Evolutionary conservation across 73 alveolate genomes (phyloP).

Genomic region (Tetrahymena borealis): DNA sequence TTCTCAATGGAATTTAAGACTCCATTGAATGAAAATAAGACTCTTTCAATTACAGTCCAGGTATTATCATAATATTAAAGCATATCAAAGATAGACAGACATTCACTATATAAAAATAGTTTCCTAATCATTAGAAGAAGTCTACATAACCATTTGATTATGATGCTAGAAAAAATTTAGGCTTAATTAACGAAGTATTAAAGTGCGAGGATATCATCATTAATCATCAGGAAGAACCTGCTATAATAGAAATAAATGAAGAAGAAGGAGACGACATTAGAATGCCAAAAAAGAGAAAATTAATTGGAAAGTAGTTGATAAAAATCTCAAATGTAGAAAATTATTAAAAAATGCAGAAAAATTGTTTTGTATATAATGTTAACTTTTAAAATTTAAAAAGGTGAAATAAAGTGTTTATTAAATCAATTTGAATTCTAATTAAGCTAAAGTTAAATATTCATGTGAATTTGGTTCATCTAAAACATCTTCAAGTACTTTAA

Average conservation of each 20-base stretch:
- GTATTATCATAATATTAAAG: neutral
- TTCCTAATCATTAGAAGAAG: neutral
- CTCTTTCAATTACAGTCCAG: neutral
- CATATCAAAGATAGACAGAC: neutral
- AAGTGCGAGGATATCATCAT: neutral
- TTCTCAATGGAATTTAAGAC: neutral
- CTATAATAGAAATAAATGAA: neutral
- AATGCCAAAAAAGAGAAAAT: neutral
- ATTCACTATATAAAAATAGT: neutral
- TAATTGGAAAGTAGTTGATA: neutral
- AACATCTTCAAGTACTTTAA: neutral
- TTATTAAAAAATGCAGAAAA: neutral
- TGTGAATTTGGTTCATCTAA: neutral
- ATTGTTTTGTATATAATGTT: neutral
- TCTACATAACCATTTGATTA: neutral
- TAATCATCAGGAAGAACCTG: neutral
- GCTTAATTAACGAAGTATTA: neutral
- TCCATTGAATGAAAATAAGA: neutral
- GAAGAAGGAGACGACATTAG: neutral
- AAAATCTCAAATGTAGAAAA: neutral
- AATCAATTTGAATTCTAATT: neutral
- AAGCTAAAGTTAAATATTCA: neutral
- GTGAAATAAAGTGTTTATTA: neutral
- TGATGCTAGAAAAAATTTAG: neutral
- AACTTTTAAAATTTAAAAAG: neutral